Base-by-base conservation (phyloP, 176 grass and related monocot genomes). In the Miscanthus lutarioriparius region DNA sequence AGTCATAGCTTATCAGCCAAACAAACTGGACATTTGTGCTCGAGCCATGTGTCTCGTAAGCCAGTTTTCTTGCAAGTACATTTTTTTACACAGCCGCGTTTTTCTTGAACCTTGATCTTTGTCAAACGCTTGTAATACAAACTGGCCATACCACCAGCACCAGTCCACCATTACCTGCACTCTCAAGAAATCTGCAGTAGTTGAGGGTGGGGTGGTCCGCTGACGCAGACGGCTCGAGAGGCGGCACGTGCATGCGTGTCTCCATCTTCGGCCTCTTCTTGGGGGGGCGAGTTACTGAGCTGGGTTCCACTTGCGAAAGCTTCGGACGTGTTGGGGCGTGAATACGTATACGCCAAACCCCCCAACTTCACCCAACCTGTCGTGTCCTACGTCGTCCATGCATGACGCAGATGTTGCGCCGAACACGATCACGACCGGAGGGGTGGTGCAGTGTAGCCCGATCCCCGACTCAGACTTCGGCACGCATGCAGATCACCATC, bases 21-120 rank as follows among this genome's bases (percentile, higher is more conserved):
- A n/a, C n/a, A n/a, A n/a, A n/a, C n/a, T n/a, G n/a, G n/a, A n/a
- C 84, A 81, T 32, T 69, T 66, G 32, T 17, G 3, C 58, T 74
- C 16, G n/a, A n/a, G n/a, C n/a, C n/a, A n/a, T n/a, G n/a, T n/a
- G n/a, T n/a, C n/a, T n/a, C n/a, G n/a, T n/a, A n/a, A n/a, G n/a
- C n/a, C n/a, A n/a, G 69, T 81, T 80, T 41, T 33, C 2, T 45
- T 45, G 32, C n/a, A 20, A 36, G 67, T 1, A 49, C 14, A 15
- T 0, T 48, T 30, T n/a, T n/a, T n/a, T n/a, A n/a, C n/a, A 72
- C 39, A 86, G 19, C 1, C 40, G 26, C 56, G 30, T 39, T 14
- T 19, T 10, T 47, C 41, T 41, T 40, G 22, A 28, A 38, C 11
- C 61, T 72, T 22, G 22, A 58, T 30, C 41, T n/a, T 15, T 51